Evolutionary conservation across 768 basidiomycete genomes (phyloP).

Genomic region (Amanita brunnescens): DNA sequence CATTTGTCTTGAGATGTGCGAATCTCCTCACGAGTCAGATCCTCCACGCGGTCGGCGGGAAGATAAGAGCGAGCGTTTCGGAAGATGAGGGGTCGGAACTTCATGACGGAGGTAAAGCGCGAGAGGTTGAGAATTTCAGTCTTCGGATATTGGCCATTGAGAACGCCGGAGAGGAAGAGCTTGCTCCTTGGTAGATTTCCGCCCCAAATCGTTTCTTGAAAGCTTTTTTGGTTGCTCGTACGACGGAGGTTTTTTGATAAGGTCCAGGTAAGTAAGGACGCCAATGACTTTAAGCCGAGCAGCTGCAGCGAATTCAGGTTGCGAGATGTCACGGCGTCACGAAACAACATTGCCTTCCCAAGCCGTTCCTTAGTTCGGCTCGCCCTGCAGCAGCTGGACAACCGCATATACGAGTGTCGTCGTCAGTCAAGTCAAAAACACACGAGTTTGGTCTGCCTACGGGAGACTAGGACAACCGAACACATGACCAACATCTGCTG

Average conservation of each 20-base stretch:
- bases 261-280: constrained; percentile 90
- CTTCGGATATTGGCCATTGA: constrained; percentile 97
- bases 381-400: too few species aligned
- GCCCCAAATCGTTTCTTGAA: constrained; percentile 99
- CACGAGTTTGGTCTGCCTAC: too few species aligned
- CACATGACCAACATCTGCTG: too few species aligned
- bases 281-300: constrained; percentile 99
- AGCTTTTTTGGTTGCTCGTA: constrained; percentile 85
- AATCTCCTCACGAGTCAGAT: constrained; percentile 82
- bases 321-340: too few species aligned
- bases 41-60: constrained; percentile 89
- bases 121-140: constrained; percentile 93
- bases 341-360: too few species aligned
- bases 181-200: constrained; percentile 99
- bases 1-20: constrained; percentile 77
- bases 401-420: too few species aligned
- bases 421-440: too few species aligned
- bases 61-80: constrained; percentile 93
- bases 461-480: too few species aligned
- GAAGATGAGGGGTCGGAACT: constrained; percentile 95
- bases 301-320: too few species aligned
- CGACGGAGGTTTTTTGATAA: constrained; percentile 86
- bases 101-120: constrained; percentile 96
- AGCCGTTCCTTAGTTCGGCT: too few species aligned
- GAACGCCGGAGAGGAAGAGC: constrained; percentile 90